These are phyloP conservation scores for Dissophora ornata DNA, from an alignment of 192 early-diverging fungal species.

Conservation along the genomic window DNA sequence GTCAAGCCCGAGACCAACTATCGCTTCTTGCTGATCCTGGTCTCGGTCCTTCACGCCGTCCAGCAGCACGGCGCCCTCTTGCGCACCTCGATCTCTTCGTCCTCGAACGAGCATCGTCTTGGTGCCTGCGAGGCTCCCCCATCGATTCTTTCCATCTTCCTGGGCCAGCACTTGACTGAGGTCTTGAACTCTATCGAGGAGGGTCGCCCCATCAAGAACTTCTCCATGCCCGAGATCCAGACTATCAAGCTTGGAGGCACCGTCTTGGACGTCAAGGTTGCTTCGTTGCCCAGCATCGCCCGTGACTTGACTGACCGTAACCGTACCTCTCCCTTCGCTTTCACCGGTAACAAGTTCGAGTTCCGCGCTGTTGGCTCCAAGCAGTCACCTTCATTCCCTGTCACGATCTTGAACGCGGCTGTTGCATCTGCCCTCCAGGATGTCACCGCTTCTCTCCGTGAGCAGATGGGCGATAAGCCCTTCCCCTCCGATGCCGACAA, in stretches of 20 bases:
- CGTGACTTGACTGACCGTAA: conserved; percentile 99
- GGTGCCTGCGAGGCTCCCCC: conserved; percentile 99
- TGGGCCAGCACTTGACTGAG: conserved; percentile 97
- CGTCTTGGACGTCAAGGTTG: conserved; percentile 93
- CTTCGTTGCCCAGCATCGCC: conserved; percentile 88
- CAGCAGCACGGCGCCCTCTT: conserved; percentile 92
- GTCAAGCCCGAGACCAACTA: conserved; percentile 97
- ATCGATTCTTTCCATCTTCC: conserved; percentile 96
- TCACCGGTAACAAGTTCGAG: conserved; percentile 99
- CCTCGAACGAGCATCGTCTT: conserved; percentile 98
- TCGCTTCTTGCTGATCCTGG: conserved; percentile 96
- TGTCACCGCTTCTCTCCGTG: conserved; percentile 77
- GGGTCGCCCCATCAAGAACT: conserved; percentile 86
- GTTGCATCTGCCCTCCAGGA: conserved; percentile 85
- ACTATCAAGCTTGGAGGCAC: conserved; percentile 95
- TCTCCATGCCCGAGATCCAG: conserved; percentile 90
- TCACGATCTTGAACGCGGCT: conserved; percentile 92
- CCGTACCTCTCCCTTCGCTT: conserved; percentile 99
- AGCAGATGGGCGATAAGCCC: conserved; percentile 86
- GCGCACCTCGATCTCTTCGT: conserved; percentile 90
- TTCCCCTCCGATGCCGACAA: conserved; percentile 88
- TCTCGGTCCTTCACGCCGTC: conserved; percentile 91
- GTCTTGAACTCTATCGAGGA: conserved; percentile 94
- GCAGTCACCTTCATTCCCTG: conserved; percentile 97
- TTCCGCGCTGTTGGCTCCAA: conserved; percentile 99